Percentiles rank a stretch among this genome's conserved stretches.
Evolutionary conservation across 305 asterid species (phyloP).

Genomic region (Solanum hybrid): DNA sequence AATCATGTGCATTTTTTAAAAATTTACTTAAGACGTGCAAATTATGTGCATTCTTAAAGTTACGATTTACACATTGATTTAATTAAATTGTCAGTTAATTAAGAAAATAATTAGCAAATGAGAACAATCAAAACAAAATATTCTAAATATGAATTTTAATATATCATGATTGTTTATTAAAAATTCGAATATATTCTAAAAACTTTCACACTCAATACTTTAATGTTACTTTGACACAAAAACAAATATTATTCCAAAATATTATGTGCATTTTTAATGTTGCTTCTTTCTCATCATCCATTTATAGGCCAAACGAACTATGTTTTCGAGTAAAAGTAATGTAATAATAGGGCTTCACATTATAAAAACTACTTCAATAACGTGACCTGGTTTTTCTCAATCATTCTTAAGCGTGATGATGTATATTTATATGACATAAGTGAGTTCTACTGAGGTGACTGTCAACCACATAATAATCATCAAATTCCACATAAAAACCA

Average conservation of each 20-base stretch:
- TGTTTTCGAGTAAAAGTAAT: conserved; percentile 36
- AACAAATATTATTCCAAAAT: not conserved
- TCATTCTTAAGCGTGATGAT: conserved; percentile 26
- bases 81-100: not conserved
- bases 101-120: not conserved
- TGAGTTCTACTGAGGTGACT: conserved; percentile 28
- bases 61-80: too few species aligned
- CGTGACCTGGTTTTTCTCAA: conserved; percentile 2
- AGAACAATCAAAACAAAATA: not conserved
- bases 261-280: not conserved
- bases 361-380: conserved; percentile 9
- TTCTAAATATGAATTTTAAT: too few species aligned
- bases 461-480: conserved; percentile 55
- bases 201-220: not conserved
- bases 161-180: not conserved
- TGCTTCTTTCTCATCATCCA: conserved; percentile 29
- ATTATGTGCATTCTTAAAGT: too few species aligned
- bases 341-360: conserved; percentile 39
- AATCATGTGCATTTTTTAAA: not conserved
- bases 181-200: too few species aligned
- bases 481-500: conserved; percentile 33
- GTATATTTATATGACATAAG: conserved; percentile 30
- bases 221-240: not conserved
- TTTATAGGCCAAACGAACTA: conserved; percentile 19
- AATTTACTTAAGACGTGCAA: not conserved